A percentile compares a stretch with the other conserved stretches of the same genome.
phyloP scores from a whole-genome alignment of 805 yeast species.

The Maudiozyma pseudohumilis region DNA sequence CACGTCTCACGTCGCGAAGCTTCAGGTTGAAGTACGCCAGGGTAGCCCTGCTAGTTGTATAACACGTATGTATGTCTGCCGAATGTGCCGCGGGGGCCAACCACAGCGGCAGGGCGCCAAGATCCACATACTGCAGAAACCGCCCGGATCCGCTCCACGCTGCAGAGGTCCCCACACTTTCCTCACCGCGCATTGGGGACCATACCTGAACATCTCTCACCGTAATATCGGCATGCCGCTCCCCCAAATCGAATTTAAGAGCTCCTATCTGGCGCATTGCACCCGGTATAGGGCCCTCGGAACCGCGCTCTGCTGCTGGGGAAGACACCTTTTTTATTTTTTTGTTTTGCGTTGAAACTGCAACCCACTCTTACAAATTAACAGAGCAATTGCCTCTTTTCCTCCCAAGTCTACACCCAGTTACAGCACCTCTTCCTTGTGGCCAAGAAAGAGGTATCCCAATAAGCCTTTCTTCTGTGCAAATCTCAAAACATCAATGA shows the following conservation, averaged over 20 bases:
- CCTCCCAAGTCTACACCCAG: too few species aligned
- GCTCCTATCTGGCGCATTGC: conserved; percentile 9
- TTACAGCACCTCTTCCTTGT: too few species aligned
- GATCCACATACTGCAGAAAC: conserved; percentile 16
- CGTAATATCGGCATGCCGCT: conserved; percentile 11
- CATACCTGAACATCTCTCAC: conserved; percentile 25
- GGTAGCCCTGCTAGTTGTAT: conserved; percentile 20
- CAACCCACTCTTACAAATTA: too few species aligned
- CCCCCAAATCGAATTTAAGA: conserved; percentile 17
- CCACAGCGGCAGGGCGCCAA: conserved; percentile 24
- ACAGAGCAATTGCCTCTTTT: too few species aligned
- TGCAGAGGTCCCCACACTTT: background rate
- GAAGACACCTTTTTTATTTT: too few species aligned
- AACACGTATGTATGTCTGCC: conserved; percentile 8
- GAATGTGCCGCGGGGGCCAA: background rate
- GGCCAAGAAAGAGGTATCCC: too few species aligned
- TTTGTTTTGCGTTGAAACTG: too few species aligned
- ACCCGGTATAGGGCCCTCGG: too few species aligned
- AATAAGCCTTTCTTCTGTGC: too few species aligned
- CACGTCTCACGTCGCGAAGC: conserved; percentile 15
- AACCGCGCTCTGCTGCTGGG: too few species aligned
- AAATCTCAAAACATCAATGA: too few species aligned
- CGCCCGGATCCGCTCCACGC: conserved; percentile 6
- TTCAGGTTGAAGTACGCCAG: conserved; percentile 22
- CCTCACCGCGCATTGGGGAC: conserved; percentile 3